Base-by-base conservation (phyloP, 306 rosid species). In the Bauhinia variegata region DNA sequence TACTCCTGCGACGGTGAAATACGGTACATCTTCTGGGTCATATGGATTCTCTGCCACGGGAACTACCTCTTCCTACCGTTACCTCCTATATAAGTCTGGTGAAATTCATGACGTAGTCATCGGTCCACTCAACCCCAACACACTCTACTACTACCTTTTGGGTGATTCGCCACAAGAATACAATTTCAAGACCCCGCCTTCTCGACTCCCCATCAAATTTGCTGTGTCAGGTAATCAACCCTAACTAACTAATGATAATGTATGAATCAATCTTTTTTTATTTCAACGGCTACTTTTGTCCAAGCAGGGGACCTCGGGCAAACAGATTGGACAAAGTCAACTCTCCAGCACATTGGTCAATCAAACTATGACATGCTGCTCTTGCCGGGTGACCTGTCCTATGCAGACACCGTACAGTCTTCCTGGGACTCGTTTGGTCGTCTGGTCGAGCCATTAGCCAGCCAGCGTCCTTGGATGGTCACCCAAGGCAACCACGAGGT, bases 391-490 rank as follows among this genome's bases (percentile, higher is more conserved):
- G 99, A 93, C 72, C 30, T 93, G 12, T 65, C 99, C 15, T 90
- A 93, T 30, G 97, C 96, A 8, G 96, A 93, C 39, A 0, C 1
- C 0, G 0, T 10, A 1, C 99, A 93, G 69, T 0, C 31, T 1
- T 30, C 5, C 13, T 90, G 98, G 98, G 98, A 93, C 67, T 82
- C 85, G 0, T 89, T 79, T 11, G 97, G 96, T 10, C 80, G 91
- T 11, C 77, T 93, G 2, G 96, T 88, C 0, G 91, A 81, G 72
- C 91, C 97, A 28, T 62, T 81, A 38, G 93, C 98, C 0, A 81
- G 97, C 74, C 80, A 81, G 47, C 80, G 96, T 60, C 99, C 99
- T 1, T 93, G 99, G 99, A 90, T 93, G 99, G 96, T 93, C 8
- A 93, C 98, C 0, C 74, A 76, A 38, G 97, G 97, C 9, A 86